A percentile compares a stretch with the other conserved stretches of the same genome.
Conservation (phyloP, 225 moss, liverwort and hornwort genomes). For the Antitrichia curtipendula region DNA sequence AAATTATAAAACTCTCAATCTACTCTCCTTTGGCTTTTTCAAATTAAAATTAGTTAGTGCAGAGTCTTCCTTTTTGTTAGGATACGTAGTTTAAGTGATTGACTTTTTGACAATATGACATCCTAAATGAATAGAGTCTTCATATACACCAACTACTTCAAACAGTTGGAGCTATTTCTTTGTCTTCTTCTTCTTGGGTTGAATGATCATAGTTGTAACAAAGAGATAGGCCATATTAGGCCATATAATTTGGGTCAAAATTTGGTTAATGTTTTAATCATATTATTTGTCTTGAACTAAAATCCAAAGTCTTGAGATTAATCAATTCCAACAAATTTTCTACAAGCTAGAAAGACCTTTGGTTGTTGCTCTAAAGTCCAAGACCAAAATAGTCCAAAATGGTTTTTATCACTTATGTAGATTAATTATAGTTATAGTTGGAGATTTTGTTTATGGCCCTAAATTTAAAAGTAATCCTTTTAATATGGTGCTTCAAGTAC, state of each 20-base stretch:
- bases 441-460: background rate
- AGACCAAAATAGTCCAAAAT: background rate
- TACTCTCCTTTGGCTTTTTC: background rate
- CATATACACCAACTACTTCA: background rate
- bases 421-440: too few relatives aligned
- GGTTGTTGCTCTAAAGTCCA: background rate
- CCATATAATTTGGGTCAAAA: too few relatives aligned
- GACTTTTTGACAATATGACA: accelerated
- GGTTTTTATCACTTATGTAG: background rate
- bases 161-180: accelerated
- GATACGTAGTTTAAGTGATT: background rate
- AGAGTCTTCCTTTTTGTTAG: accelerated
- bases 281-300: too few relatives aligned
- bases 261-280: too few relatives aligned
- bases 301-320: too few relatives aligned
- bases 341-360: too few relatives aligned
- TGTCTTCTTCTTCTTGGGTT: background rate
- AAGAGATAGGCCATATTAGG: background rate
- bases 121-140: background rate
- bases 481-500: background rate
- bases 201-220: background rate
- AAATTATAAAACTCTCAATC: background rate
- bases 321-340: too few relatives aligned
- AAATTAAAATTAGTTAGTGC: background rate
- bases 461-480: background rate